Base-by-base conservation (phyloP, 768 basidiomycete species). In the Termitomyces sp. region DNA sequence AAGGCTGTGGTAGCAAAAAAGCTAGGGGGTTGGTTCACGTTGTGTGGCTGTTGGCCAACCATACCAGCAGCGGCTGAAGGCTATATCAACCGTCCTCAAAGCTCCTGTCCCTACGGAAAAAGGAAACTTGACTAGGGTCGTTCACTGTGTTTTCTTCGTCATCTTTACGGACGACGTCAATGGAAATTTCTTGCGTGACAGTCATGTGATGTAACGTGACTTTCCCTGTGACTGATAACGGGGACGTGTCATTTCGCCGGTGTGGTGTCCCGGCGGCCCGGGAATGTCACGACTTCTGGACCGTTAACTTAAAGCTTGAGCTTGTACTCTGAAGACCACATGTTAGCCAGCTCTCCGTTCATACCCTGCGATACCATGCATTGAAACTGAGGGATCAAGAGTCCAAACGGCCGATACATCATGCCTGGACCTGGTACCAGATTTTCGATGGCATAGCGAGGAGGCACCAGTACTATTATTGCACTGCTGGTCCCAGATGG, bases 1-100 rank as follows among this genome's bases (percentile, higher is more conserved):
- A 81, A 66, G 49, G 80, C 78, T 58, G 78, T 74, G 14, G 78
- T 76, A 36, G 79, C 71, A 59, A 82, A 79, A 68, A 79, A 82
- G 66, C 80, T 82, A 49, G 79, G 69, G 50, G 76, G 78, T 67
- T 77, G 76, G 16, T 50, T 46, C 20, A 41, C 50, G 32, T 24
- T 50, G 13, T 44, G 20, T 16, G 18, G 34, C 41, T 46, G 46
- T 41, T 57, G 39, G 59, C 70, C 62, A 46, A 61, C 67, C 72
- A 76, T 76, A 44, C 68, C 70, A 72, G 68, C 68, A 52, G 46
- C 16, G 53, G 67, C 68, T 65, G 65, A 67, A 52, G 53, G 46
- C 53, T 54, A 32, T 10, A 62, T 36, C 34, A 2, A 46, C 13
- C 24, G 34, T 55, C 26, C 20, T 43, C 4, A 8, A 56, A 44